Evolutionary conservation across 805 yeast species (phyloP), one percentile per base, ranked within the genome.

Genomic region (Pichia membranifaciens): DNA sequence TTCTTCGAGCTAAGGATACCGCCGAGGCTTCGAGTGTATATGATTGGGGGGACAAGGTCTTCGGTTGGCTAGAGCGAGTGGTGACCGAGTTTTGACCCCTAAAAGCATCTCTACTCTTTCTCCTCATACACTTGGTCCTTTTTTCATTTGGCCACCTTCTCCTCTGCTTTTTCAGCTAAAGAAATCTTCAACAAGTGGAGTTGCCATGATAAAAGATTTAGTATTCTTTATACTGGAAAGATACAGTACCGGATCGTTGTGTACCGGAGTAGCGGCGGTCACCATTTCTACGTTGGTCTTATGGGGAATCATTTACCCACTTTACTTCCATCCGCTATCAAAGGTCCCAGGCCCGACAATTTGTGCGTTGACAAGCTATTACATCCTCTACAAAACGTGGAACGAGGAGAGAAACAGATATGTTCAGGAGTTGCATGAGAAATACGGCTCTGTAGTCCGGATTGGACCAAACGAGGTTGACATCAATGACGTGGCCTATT

Each of bases 401-500:
- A 51, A 62, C 12, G 79, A 74, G 49, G 71, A 74, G 49, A 69
- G 85, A 47, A 78, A 72, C 51, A 64, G 66, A 29, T 67, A 64
- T 33, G 74, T 82, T 3, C 74, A 79, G 47, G 35, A 58, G 3
- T 62, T 82, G 48, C 90, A 84, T 55, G 41, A 58, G 40, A 59
- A 65, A 48, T 81, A 81, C 54, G 90, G 89, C 1, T 74, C 82
- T 7, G 76, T 82, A 3, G 79, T 84, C 5, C 67, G 84, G 20
- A 61, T 84, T 13, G 72, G 79, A 1, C 88, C 89, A 2, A 62
- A 66, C 21, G 88, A 82, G 54, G 67, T 84, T 17, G 79, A 84
- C 43, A 72, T 83, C 39, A 69, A 76, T 39, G 78, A 81, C 44
- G 57, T 70, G 4, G 70, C 70, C 41, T 75, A 68, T 51, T 53